Base-by-base conservation (phyloP, 2,329 filamentous ascomycete species). In the Ophiocordyceps unilateralis region DNA sequence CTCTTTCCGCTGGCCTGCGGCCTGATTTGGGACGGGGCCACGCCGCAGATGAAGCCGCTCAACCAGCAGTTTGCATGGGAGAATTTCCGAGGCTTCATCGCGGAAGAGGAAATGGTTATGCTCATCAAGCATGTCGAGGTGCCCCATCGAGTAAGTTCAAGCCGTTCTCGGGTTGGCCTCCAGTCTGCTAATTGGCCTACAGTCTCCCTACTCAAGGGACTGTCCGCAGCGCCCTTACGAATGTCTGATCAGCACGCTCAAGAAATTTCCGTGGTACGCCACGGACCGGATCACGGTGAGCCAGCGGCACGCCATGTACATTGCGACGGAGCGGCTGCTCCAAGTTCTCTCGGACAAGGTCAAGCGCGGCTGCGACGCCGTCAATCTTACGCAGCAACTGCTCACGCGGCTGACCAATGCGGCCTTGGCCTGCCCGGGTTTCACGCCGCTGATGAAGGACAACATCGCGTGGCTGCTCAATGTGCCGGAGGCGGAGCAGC, bases 171-270 rank as follows among this genome's bases (percentile, higher is more conserved):
- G 9, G n/a, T 11, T 22, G 5, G 10, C 2, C 20, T 10, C 6
- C 19, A 21, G 19, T 5, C 12, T 14, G 12, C 36, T 38, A 14
- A 19, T 10, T 7, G 36, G 17, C 19, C 20, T 32, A 2, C 42
- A 79, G 74, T 75, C 74, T 12, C 70, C 72, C 0, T 81, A 74
- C 52, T 69, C 72, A 9, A 68, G 65, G 44, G 67, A 76, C 22
- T 78, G 74, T 49, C 74, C 76, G 0, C 76, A 81, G 58, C 70
- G 78, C 14, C 71, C 76, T 2, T 81, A 72, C 44, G 78, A 82
- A 59, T 76, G 69, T 53, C 62, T 81, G 51, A 77, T 81, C 50
- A 78, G 73, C 54, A 79, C 72, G 1, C 53, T 77, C 32, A 69
- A 67, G 46, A 76, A 81, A 62, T 67, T 78, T 38, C 78, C 78